Base-by-base conservation (phyloP, 2,329 filamentous ascomycete species). In the Botrytis cinerea region DNA sequence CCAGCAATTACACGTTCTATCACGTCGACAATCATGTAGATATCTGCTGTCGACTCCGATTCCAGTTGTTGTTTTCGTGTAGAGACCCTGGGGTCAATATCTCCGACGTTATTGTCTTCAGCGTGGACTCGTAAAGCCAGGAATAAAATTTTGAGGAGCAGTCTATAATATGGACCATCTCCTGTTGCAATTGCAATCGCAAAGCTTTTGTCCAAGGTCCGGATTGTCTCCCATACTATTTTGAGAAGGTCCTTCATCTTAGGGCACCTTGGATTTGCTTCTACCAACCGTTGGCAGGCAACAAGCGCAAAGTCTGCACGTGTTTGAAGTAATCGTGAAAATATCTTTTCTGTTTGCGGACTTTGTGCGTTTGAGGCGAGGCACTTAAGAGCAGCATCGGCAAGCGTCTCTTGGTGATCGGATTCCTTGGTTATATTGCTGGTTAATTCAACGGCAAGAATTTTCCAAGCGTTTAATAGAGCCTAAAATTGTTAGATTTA, bases 391-490 rank as follows among this genome's bases (percentile, higher is more conserved):
- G 93, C 90, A 64, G 97, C 91, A 73, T 91, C 87, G 46, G 93
- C 85, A 1, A 80, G 71, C 22, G 76, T 75, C 35, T 75, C 76
- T 74, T 80, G 79, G 6, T 80, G 69, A 9, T 77, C 73, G 8
- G 68, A 46, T 46, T 81, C 75, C 16, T 73, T 72, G 1, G 72
- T 70, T 6, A 80, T 90, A 45, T 77, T 78, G 66, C 89, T 89
- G 80, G 92, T 93, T 67, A 99, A 87, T 79, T 98, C 95, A 68
- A 96, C 87, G 22, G 95, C 89, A 14, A 99, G 86, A 74, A 93
- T 91, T 81, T 97, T 95, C 94, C 95, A 98, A 72, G 93, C 92
- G 78, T 93, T 90, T 76, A 98, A 92, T 28, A 99, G 88, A 61
- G 90, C 88, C 91, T 93, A 78, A 46, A 51, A 73, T 20, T 43